These are phyloP conservation scores for Beauveria asiatica DNA, from an alignment of 2,329 filamentous ascomycete genomes.

Conservation along the genomic window DNA sequence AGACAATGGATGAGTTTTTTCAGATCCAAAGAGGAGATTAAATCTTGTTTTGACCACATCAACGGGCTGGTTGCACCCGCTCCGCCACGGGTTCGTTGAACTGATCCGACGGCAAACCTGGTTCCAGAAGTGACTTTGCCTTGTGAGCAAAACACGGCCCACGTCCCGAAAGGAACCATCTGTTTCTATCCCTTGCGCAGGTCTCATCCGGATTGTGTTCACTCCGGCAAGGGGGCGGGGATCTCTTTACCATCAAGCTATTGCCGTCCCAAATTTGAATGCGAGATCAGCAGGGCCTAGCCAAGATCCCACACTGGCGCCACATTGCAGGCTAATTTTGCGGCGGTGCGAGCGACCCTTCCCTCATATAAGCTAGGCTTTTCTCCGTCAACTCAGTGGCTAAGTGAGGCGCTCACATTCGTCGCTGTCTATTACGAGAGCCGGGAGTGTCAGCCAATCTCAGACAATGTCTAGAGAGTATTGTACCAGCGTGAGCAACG, in stretches of 20 bases:
- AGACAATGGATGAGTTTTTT: background rate
- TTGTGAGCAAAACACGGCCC: background rate
- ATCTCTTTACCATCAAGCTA: background rate
- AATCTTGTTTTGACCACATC: background rate
- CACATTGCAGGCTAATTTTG: background rate
- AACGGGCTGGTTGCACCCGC: background rate
- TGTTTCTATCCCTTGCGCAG: conserved; percentile 6
- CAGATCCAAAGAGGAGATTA: background rate
- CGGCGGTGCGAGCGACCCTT: background rate
- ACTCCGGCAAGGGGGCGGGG: background rate
- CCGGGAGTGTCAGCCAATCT: background rate
- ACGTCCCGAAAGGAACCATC: conserved; percentile 1
- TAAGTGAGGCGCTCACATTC: background rate
- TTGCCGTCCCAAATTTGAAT: background rate
- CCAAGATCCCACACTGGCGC: background rate
- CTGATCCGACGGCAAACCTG: background rate
- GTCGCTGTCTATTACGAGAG: background rate
- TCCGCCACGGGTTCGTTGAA: background rate
- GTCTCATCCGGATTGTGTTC: background rate
- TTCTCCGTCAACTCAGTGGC: background rate
- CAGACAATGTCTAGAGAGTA: conserved; percentile 7
- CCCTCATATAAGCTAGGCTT: background rate
- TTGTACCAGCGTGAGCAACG: background rate
- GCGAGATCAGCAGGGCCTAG: background rate
- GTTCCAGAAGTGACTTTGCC: background rate